phyloP scores from a whole-genome alignment of 2,329 filamentous ascomycete species.

The Sporothrix protearum region DNA sequence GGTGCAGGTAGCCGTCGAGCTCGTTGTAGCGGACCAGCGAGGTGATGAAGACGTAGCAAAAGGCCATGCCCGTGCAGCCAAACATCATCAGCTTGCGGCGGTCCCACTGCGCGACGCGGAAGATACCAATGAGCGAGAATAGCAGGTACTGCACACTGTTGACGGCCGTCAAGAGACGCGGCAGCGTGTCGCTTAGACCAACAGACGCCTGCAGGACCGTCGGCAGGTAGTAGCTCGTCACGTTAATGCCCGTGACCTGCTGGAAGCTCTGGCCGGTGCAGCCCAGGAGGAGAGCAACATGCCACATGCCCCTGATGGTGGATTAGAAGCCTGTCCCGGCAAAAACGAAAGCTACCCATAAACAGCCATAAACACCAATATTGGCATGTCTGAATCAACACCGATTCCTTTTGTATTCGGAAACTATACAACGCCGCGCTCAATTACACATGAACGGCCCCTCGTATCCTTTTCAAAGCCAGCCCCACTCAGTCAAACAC shows the following conservation, averaged over 20 bases:
- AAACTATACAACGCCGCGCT: too few species aligned
- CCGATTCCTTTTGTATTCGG: too few species aligned
- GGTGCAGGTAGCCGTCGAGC: conserved; percentile 34
- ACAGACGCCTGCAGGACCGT: conserved; percentile 52
- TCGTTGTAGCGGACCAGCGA: conserved; percentile 51
- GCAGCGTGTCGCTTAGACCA: conserved; percentile 46
- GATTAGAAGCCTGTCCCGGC: too few species aligned
- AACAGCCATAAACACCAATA: too few species aligned
- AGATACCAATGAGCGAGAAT: conserved; percentile 27
- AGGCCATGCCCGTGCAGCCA: conserved; percentile 51
- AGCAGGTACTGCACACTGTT: conserved; percentile 30
- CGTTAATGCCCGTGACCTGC: conserved; percentile 38
- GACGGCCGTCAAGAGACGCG: conserved; percentile 42
- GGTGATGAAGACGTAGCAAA: conserved; percentile 34
- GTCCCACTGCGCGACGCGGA: conserved; percentile 29
- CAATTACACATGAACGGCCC: too few species aligned
- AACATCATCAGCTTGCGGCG: conserved; percentile 36
- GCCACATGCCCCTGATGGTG: too few species aligned
- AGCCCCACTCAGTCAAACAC: conserved; percentile 54
- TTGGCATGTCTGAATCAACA: too few species aligned
- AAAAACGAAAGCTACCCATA: too few species aligned
- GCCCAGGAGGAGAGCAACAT: conserved; percentile 28
- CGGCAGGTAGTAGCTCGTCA: conserved; percentile 37
- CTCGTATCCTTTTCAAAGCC: too few species aligned
- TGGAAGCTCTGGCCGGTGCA: conserved; percentile 39